Percentiles rank a stretch among this genome's conserved stretches.
phyloP scores from a whole-genome alignment of 345 rosid genomes.

The Capsella bursapastoris region DNA sequence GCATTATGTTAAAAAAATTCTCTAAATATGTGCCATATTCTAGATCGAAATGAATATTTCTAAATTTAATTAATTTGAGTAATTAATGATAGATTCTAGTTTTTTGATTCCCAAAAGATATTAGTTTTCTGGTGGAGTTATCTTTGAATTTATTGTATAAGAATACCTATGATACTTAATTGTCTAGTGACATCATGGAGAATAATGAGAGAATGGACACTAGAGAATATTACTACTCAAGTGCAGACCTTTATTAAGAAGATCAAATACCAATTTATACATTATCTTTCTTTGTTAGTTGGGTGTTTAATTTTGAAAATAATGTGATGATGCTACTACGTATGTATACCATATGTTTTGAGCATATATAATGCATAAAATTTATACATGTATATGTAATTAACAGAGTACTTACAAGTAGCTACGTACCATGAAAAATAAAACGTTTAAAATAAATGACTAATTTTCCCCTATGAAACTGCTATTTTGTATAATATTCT shows the following conservation, averaged over 20 bases:
- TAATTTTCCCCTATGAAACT: background rate
- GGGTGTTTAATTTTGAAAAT: conserved; percentile 18
- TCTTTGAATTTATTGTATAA: conserved; percentile 22
- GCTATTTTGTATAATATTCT: background rate
- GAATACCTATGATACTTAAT: conserved; percentile 29
- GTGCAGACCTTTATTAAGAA: conserved; percentile 41
- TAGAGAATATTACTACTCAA: conserved; percentile 46
- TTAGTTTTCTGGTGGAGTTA: conserved; percentile 35
- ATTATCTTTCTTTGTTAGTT: conserved; percentile 3
- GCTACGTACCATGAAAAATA: conserved; percentile 6
- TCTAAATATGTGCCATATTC: conserved; percentile 22
- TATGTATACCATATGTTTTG: conserved; percentile 5
- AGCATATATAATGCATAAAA: background rate
- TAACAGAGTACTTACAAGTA: background rate
- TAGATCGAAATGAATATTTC: conserved; percentile 32
- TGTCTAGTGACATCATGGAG: conserved; percentile 42
- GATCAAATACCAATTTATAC: conserved; percentile 20
- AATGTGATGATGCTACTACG: conserved; percentile 18
- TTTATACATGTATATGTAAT: background rate
- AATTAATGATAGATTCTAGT: conserved; percentile 19
- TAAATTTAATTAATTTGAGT: conserved; percentile 12
- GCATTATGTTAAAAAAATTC: conserved; percentile 8
- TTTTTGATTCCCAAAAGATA: conserved; percentile 28
- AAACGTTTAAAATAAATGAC: background rate
- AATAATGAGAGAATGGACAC: conserved; percentile 50